Base-by-base conservation (phyloP, 2,329 filamentous ascomycete species). In the Mollisia scopiformis region DNA sequence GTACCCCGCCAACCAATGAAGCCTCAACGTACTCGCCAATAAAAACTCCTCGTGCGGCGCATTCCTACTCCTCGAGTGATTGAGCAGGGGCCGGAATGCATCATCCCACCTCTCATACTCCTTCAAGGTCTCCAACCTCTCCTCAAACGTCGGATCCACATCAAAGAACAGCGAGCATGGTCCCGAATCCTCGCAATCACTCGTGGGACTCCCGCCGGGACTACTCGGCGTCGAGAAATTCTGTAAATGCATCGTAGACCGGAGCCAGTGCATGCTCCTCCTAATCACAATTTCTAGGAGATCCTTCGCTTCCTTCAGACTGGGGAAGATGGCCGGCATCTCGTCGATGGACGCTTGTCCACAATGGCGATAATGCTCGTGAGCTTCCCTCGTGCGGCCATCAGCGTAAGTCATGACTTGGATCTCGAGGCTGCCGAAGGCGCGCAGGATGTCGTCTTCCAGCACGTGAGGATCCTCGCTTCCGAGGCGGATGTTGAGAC, bases 191-290 rank as follows among this genome's bases (percentile, higher is more conserved):
- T 58, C 56, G 5, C 51, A n/a, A 10, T 62, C 59, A 25, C 58
- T 58, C 7, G 35, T 58, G 19, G 56, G 27, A 25, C 59, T 47
- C 16, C 55, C 53, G 6, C n/a, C 31, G 4, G 59, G 55, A 37
- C 39, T 46, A 10, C 19, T 35, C 11, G 30, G 35, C 8, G 43
- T 57, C 2, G 63, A 60, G 23, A 68, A 68, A 31, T 62, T 64
- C 47, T 66, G 66, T 7, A 66, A 28, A 43, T 64, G 67, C 55
- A 67, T 65, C 8, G 65, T 68, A 31, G 65, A 66, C 8, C 64
- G 62, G 27, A 69, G 37, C 66, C 66, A 69, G 46, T 68, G 62
- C 63, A 69, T 67, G 19, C 65, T 68, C 41, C 66, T 61, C 39
- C 58, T 43, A n/a, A 68, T 68, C 3, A 69, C 59, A 5, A 62